Evolutionary conservation across 257 asterid species (phyloP), one percentile per base, ranked within the genome.

Genomic region (Striga asiatica): DNA sequence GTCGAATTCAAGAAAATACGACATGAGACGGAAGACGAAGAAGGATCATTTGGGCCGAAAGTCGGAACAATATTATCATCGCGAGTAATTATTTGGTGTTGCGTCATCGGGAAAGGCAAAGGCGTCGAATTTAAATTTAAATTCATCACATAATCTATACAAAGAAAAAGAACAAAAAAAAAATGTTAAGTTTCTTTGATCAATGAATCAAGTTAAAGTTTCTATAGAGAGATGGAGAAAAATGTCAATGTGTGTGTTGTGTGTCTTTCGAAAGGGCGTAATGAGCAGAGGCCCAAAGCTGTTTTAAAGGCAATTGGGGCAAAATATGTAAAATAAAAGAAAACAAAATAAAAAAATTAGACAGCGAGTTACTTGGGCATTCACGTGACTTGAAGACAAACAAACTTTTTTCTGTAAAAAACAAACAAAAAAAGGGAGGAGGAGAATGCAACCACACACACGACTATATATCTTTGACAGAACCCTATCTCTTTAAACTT

Each of bases 361-460:
- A 1, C 8, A 19, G 11, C 28, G 22, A 23, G 43, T 56, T 34
- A 38, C 50, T 43, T 35, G 67, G 69, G 32, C 37, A 59, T 74
- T 85, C 95, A 81, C 88, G 95, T 81, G 96, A 69, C 69, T 65
- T 62, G 57, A 71, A 62, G 58, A 74, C 34, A 66, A 59, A 72
- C 81, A 86, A 78, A 79, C 65, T 60, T 64, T 25, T 65, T 20
- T 39, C 55, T 9, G 21, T 46, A 47, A 69, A 60, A 74, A 76
- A 62, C 89, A 83, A 77, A 51, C 14, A 38, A n/a, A n/a, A 56
- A 76, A 69, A 60, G 81, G 74, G 67, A 70, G 67, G 78, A 86
- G 80, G 22, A 71, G 84, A 78, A 79, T 81, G 76, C 83, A 61
- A 83, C 96, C 94, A 87, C 96, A 86, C 88, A 92, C 77, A 16